Percentiles rank a stretch among this genome's conserved stretches.
These are phyloP conservation scores for Lonicera japonica DNA, from an alignment of 129 eudicot genomes.

Conservation along the genomic window DNA sequence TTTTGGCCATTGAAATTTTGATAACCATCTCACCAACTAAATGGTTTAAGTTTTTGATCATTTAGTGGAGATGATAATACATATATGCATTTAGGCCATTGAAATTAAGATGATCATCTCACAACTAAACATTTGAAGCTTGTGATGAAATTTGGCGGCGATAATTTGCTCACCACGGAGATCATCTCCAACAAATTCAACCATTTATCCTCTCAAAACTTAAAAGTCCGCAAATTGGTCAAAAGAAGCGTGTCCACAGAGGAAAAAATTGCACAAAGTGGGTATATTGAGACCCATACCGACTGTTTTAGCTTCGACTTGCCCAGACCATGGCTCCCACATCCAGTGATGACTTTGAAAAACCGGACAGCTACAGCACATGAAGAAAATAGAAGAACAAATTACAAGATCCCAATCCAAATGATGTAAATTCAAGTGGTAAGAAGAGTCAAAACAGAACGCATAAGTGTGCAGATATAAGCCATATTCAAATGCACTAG, in stretches of 20 bases:
- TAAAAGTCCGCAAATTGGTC: not conserved
- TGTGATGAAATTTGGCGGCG: no score
- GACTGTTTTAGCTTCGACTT: slow-evolving; percentile 85
- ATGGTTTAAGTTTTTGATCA: no score
- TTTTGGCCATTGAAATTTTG: no score
- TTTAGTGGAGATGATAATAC: no score
- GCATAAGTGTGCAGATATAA: not conserved
- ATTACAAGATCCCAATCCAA: not conserved
- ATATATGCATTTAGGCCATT: no score
- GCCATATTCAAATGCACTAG: not conserved
- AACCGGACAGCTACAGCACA: slow-evolving; percentile 59
- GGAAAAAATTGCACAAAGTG: not conserved
- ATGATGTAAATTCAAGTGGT: not conserved
- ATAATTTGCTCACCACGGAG: no score
- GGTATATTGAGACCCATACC: slow-evolving; percentile 35
- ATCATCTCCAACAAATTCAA: no score
- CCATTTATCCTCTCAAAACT: no score
- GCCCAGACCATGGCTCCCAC: slow-evolving; percentile 83
- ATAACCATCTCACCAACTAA: no score
- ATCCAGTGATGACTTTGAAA: slow-evolving; percentile 92
- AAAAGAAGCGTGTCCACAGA: not conserved
- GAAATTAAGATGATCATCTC: not conserved
- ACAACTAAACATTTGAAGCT: no score
- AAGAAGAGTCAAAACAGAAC: not conserved
- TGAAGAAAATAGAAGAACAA: not conserved